Evolutionary conservation across 2,329 filamentous ascomycete species (phyloP).

Genomic region (Lasiodiplodia theobromae): DNA sequence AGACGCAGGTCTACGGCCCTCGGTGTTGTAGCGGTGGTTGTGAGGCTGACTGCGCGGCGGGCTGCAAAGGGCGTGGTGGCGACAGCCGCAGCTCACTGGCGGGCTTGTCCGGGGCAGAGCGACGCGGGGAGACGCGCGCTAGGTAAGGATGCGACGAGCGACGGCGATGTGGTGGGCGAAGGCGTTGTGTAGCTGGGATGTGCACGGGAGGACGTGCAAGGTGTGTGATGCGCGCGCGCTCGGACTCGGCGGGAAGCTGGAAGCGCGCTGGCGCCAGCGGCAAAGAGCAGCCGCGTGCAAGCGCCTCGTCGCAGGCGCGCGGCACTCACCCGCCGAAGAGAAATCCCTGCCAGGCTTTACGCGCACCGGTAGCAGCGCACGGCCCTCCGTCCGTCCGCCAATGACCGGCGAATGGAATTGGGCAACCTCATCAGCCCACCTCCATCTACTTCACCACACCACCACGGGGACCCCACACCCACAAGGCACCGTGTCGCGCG

Average conservation of each 20-base stretch:
- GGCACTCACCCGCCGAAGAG: slow-evolving; percentile 5
- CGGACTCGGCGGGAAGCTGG: not conserved
- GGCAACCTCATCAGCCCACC: slow-evolving; percentile 13
- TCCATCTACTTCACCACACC: slow-evolving; percentile 3
- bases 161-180: not conserved
- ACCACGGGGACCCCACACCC: slow-evolving; percentile 20
- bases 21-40: not conserved
- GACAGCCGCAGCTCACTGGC: not conserved
- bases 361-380: not conserved
- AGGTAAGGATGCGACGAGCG: not conserved
- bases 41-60: slow-evolving; percentile 6
- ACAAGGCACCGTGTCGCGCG: not conserved
- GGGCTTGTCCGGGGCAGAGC: not conserved
- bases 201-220: not conserved
- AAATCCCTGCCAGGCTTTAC: not conserved
- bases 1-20: not conserved
- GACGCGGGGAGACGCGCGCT: not conserved
- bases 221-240: slow-evolving; percentile 1
- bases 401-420: not conserved
- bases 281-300: not conserved
- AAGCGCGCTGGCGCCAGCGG: not conserved
- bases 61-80: slow-evolving; percentile 1
- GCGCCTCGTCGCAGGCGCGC: not conserved
- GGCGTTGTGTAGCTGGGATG: not conserved
- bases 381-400: not conserved